Conservation (phyloP, 106 monocot species). For the Dendrobium nobile region DNA sequence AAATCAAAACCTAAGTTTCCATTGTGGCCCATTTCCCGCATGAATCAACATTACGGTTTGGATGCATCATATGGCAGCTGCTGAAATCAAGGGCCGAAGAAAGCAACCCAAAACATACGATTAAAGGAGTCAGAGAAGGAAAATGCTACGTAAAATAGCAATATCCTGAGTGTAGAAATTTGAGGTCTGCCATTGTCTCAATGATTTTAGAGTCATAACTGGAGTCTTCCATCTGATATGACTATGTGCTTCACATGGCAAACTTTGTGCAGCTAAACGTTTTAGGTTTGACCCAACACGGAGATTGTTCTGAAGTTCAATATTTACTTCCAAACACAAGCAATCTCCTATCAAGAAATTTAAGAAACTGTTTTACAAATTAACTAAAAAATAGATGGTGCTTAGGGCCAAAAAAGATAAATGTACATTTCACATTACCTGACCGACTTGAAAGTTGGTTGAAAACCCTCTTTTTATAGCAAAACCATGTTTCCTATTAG, state of each 20-base stretch:
- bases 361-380: conserved; percentile 2
- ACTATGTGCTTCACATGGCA: conserved; percentile 27
- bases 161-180: conserved; percentile 23
- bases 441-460: conserved; percentile 21
- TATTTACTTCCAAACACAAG: conserved; percentile 40
- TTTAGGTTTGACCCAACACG: conserved; percentile 62
- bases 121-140: conserved; percentile 8
- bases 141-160: conserved; percentile 38
- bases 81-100: not conserved
- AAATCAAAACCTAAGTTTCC: not conserved
- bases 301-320: conserved; percentile 37
- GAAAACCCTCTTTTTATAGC: conserved; percentile 19
- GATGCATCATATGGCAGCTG: not conserved
- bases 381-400: not conserved
- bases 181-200: conserved; percentile 18
- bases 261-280: conserved; percentile 21
- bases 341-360: conserved; percentile 34
- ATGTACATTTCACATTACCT: conserved; percentile 25
- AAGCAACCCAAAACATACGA: not conserved
- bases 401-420: not conserved
- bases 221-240: conserved; percentile 23
- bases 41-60: not conserved
- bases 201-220: conserved; percentile 8
- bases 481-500: conserved; percentile 20
- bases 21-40: not conserved